These are phyloP conservation scores for Kappamyces sp. DNA, from an alignment of 192 early-diverging fungal species.

Conservation along the genomic window DNA sequence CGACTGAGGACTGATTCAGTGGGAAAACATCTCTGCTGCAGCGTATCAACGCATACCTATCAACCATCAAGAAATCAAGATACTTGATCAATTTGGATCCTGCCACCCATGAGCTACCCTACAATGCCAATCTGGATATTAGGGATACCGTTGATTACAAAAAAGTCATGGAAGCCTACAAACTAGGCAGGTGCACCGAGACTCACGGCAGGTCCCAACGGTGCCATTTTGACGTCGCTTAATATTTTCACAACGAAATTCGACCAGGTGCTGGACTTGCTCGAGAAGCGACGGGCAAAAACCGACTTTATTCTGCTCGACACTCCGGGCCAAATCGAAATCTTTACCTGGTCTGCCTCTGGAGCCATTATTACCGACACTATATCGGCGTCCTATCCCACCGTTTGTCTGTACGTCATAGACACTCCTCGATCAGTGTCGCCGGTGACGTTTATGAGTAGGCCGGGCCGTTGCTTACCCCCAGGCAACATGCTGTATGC, in stretches of 20 bases:
- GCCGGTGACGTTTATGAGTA: slow-evolving; percentile 93
- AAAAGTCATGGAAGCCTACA: slow-evolving; percentile 94
- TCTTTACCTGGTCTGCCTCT: slow-evolving; percentile 97
- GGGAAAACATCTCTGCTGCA: slow-evolving; percentile 22
- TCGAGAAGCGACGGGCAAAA: slow-evolving; percentile 67
- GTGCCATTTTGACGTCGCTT: slow-evolving; percentile 89
- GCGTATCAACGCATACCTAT: slow-evolving; percentile 82
- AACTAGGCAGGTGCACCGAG: slow-evolving; percentile 25
- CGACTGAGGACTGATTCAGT: neutral
- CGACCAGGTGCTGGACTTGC: slow-evolving; percentile 87
- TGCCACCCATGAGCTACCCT: slow-evolving; percentile 79
- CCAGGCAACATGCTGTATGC: slow-evolving; percentile 91
- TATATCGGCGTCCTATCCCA: slow-evolving; percentile 84
- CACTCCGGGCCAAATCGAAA: slow-evolving; percentile 98
- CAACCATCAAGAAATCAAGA: slow-evolving; percentile 61
- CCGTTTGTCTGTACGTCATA: slow-evolving; percentile 86
- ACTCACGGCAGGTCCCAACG: slow-evolving; percentile 94
- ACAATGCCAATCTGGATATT: slow-evolving; percentile 95
- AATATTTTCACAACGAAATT: slow-evolving; percentile 98
- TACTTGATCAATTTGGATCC: slow-evolving; percentile 96
- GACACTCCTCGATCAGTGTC: slow-evolving; percentile 89
- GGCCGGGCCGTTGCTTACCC: no score
- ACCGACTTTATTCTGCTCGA: slow-evolving; percentile 83
- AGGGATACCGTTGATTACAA: slow-evolving; percentile 97
- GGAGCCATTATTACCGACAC: slow-evolving; percentile 94